A percentile compares a stretch with the other conserved stretches of the same genome.
These are phyloP conservation scores for Termitomyces sp. DNA, from an alignment of 768 basidiomycete species.

Conservation along the genomic window DNA sequence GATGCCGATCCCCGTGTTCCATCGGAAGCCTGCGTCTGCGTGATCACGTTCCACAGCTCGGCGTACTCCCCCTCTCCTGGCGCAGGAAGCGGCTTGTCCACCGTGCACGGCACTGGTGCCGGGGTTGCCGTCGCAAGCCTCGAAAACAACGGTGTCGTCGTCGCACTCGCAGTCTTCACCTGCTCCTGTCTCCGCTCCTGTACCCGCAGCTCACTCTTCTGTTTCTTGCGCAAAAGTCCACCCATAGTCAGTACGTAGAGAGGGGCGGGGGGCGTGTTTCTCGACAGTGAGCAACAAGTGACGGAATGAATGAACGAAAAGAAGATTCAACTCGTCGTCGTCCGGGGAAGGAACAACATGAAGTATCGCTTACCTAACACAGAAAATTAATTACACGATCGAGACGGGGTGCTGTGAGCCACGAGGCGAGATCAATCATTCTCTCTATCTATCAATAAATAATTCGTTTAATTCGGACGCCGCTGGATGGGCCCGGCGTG, in stretches of 20 bases:
- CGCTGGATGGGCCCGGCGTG: too few species aligned
- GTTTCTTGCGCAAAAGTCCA: conserved; percentile 51
- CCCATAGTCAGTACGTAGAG: too few species aligned
- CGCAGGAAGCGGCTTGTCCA: too few species aligned
- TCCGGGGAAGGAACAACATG: background rate
- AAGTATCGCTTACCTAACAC: background rate
- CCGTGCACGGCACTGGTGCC: too few species aligned
- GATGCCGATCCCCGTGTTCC: too few species aligned
- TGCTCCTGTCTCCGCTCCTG: background rate
- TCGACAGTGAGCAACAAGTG: too few species aligned
- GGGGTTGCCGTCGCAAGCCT: conserved; percentile 34
- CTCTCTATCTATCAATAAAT: too few species aligned
- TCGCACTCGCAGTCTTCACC: background rate
- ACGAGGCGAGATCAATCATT: too few species aligned
- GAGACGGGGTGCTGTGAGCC: background rate
- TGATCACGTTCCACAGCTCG: conserved; percentile 12
- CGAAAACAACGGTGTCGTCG: conserved; percentile 34
- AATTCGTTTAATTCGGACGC: too few species aligned
- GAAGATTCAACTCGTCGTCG: background rate
- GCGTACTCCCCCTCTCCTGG: background rate
- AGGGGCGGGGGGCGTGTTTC: too few species aligned
- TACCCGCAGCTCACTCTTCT: conserved; percentile 22
- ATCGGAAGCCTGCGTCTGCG: too few species aligned
- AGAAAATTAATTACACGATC: background rate
- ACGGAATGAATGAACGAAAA: too few species aligned